Base-by-base conservation (phyloP, 2,329 filamentous ascomycete genomes). In the Penicillium rolfsii region DNA sequence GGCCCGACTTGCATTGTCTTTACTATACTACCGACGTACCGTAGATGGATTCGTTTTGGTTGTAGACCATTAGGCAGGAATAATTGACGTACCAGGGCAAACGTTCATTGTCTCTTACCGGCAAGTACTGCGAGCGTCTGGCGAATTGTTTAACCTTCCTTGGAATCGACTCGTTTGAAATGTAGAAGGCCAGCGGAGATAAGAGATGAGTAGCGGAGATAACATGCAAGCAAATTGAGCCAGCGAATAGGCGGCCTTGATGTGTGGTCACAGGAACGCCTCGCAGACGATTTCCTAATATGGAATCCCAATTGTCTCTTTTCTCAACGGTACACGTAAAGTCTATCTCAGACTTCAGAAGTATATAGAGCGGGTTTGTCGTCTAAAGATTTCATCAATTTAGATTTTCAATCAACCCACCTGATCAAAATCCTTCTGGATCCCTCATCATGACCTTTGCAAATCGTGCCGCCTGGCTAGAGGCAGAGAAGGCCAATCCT, bases 401-500 rank as follows among this genome's bases (percentile, higher is more conserved):
- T n/a, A 28, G 26, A n/a, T 9, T 28, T 9, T 43, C 19, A 19
- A 2, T 28, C 7, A 48, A 30, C 1, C 45, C 5, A n/a, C 5
- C 19, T 22, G 40, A 4, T 22, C n/a, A n/a, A 14, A 24, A 28
- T 30, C 11, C 14, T 9, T 48, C 30, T n/a, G n/a, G 3, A 48
- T 48, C 26, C 26, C 19, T 28, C 45, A 46, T 4, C 4, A 48
- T 48, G 45, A 48, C 52, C 22, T 24, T 57, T 30, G 7, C 14
- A 28, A 66, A 66, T 38, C 22, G 65, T 57, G 64, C 65, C 0
- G 63, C 64, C 12, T 67, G 63, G 65, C 40, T 62, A 19, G 22
- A 30, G 11, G 50, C 52, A 11, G 43, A 61, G 9, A 52, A 64
- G 35, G 11, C 53, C 6, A 58, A 38, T n/a, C 38, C 64, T 1